phyloP scores from a whole-genome alignment of 1,284 basidiomycete genomes.

The Entoloma clypeatum region DNA sequence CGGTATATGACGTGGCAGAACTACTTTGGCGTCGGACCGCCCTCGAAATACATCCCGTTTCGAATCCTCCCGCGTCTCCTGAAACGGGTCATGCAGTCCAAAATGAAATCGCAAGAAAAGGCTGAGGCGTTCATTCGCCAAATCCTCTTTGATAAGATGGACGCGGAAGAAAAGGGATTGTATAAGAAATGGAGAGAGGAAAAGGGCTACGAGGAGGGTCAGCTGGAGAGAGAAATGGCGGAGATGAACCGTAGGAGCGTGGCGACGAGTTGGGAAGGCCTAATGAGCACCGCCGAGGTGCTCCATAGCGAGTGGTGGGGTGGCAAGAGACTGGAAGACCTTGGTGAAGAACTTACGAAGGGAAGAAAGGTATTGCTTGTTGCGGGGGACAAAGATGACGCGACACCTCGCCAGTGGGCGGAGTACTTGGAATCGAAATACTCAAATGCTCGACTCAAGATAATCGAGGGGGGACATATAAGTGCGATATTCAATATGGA shows the following conservation, averaged over 20 bases:
- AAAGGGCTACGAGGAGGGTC: conserved; percentile 34
- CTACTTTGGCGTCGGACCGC: conserved; percentile 38
- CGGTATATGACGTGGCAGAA: conserved; percentile 34
- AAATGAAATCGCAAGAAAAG: conserved; percentile 30
- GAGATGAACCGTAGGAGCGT: conserved; percentile 36
- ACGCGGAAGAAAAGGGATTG: conserved; percentile 31
- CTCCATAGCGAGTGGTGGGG: conserved; percentile 47
- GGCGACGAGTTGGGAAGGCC: conserved; percentile 41
- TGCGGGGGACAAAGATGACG: conserved; percentile 31
- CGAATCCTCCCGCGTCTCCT: conserved; percentile 27
- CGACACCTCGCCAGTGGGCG: conserved; percentile 33
- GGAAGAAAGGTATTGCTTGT: conserved; percentile 38
- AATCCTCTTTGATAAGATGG: conserved; percentile 38
- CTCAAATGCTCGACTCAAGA: conserved; percentile 32
- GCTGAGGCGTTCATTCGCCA: conserved; percentile 34
- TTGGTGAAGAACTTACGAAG: conserved; percentile 38
- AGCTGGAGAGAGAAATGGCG: conserved; percentile 36
- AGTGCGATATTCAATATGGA: conserved; percentile 32
- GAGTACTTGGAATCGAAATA: conserved; percentile 37
- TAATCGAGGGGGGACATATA: conserved; percentile 40
- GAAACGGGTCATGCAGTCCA: conserved; percentile 18
- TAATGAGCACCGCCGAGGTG: conserved; percentile 31
- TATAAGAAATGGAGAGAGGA: conserved; percentile 35
- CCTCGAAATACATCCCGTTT: conserved; percentile 31
- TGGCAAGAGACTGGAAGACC: conserved; percentile 26